These are phyloP conservation scores for Boletus vermiculosoides DNA, from an alignment of 768 basidiomycete species.

Conservation along the genomic window DNA sequence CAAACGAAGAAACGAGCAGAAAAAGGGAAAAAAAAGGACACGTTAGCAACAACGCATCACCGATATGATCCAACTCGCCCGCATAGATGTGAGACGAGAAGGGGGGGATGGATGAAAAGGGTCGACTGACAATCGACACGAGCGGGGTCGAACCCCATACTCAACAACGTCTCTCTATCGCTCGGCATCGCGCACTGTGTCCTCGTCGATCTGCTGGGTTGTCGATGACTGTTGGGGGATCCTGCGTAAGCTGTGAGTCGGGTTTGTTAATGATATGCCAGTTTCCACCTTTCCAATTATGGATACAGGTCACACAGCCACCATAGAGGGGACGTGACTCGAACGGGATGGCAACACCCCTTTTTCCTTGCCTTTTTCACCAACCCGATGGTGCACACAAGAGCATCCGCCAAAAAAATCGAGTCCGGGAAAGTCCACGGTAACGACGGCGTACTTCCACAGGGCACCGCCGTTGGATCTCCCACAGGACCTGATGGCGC, in stretches of 20 bases:
- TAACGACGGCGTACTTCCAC: too few relatives aligned
- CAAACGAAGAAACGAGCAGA: neutral
- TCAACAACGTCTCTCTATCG: conserved; percentile 72
- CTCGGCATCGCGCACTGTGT: conserved; percentile 37
- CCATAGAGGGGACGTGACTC: too few relatives aligned
- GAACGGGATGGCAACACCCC: neutral
- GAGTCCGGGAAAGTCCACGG: too few relatives aligned
- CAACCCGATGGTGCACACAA: neutral
- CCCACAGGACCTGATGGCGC: neutral
- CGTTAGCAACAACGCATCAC: neutral
- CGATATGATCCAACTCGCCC: neutral
- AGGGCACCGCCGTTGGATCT: too few relatives aligned
- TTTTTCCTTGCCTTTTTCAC: too few relatives aligned
- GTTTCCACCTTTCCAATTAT: neutral
- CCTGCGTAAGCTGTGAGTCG: neutral
- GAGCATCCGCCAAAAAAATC: neutral
- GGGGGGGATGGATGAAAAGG: neutral
- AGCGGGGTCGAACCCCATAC: conserved; percentile 84
- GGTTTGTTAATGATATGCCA: neutral
- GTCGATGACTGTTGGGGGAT: neutral
- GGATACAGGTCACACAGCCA: neutral
- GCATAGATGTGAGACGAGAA: neutral
- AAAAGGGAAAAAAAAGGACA: too few relatives aligned
- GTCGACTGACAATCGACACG: conserved; percentile 77
- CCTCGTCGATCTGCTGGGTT: neutral